A percentile compares a stretch with the other conserved stretches of the same genome.
Conservation (phyloP, 352 stramenopile genomes). For the Phytophthora pseudosyringae region DNA sequence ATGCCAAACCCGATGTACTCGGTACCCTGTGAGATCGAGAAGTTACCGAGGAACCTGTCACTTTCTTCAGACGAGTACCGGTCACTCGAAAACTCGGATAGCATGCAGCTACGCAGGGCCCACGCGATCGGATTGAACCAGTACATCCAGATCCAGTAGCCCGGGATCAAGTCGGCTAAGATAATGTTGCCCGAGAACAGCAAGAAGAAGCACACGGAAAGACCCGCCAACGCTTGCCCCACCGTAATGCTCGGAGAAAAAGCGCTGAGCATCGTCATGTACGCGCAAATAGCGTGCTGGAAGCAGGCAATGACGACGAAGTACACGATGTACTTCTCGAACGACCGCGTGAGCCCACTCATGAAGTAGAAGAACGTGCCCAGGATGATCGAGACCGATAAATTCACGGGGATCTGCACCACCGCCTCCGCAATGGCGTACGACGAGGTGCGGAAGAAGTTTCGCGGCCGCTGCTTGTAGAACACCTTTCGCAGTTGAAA, state of each 20-base stretch:
- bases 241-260: slow-evolving; percentile 66
- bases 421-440: slow-evolving; percentile 80
- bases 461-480: slow-evolving; percentile 90
- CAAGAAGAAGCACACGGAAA: slow-evolving; percentile 74
- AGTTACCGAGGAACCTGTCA: slow-evolving; percentile 36
- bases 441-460: slow-evolving; percentile 90
- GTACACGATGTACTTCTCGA: slow-evolving; percentile 82
- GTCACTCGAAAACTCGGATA: slow-evolving; percentile 64
- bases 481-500: slow-evolving; percentile 86
- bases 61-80: slow-evolving; percentile 37
- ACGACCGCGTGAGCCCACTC: slow-evolving; percentile 73
- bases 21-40: slow-evolving; percentile 46
- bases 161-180: slow-evolving; percentile 63
- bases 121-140: slow-evolving; percentile 74
- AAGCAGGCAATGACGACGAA: slow-evolving; percentile 81
- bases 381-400: slow-evolving; percentile 65
- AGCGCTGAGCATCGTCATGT: slow-evolving; percentile 70
- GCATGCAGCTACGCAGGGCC: slow-evolving; percentile 61
- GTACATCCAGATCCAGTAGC: slow-evolving; percentile 86
- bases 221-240: slow-evolving; percentile 51
- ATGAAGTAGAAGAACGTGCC: slow-evolving; percentile 91
- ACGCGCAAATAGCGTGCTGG: slow-evolving; percentile 71
- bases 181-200: slow-evolving; percentile 87
- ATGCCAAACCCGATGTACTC: slow-evolving; percentile 57
- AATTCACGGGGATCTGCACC: slow-evolving; percentile 70